phyloP scores from a whole-genome alignment of 139 green algal genomes.

The Tetradesmus obliquus region DNA sequence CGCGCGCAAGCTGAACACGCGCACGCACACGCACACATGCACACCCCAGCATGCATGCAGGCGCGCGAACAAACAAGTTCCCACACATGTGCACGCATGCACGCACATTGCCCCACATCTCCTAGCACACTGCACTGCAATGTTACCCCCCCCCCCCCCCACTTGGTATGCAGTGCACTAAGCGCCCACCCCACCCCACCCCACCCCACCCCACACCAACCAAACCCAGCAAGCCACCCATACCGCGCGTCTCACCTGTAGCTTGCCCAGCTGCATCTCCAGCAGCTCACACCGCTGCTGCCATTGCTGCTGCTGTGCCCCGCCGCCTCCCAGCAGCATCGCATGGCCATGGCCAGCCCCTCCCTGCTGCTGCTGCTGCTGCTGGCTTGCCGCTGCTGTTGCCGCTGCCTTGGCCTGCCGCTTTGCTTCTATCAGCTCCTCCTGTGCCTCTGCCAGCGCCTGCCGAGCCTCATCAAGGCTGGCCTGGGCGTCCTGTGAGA shows the following conservation, averaged over 20 bases:
- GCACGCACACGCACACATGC: too few species aligned
- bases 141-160: too few species aligned
- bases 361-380: background rate
- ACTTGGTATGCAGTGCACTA: too few species aligned
- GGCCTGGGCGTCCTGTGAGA: background rate
- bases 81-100: too few species aligned
- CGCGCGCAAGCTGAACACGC: too few species aligned
- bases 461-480: constrained; percentile 24
- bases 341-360: background rate
- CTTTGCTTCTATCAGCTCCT: background rate
- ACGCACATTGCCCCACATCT: too few species aligned
- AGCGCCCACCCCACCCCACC: too few species aligned
- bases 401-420: constrained; percentile 20
- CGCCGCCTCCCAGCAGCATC: background rate
- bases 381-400: constrained; percentile 16
- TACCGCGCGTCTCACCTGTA: background rate
- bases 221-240: too few species aligned
- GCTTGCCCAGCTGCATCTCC: background rate
- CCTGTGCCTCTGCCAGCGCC: constrained; percentile 22
- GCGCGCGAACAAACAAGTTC: too few species aligned
- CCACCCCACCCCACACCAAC: too few species aligned
- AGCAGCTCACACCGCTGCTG: constrained; percentile 35
- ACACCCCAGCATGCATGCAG: too few species aligned
- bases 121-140: too few species aligned
- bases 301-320: background rate